Evolutionary conservation across 495 filamentous ascomycete species (phyloP).

Genomic region (Lineolata rhizophorae): DNA sequence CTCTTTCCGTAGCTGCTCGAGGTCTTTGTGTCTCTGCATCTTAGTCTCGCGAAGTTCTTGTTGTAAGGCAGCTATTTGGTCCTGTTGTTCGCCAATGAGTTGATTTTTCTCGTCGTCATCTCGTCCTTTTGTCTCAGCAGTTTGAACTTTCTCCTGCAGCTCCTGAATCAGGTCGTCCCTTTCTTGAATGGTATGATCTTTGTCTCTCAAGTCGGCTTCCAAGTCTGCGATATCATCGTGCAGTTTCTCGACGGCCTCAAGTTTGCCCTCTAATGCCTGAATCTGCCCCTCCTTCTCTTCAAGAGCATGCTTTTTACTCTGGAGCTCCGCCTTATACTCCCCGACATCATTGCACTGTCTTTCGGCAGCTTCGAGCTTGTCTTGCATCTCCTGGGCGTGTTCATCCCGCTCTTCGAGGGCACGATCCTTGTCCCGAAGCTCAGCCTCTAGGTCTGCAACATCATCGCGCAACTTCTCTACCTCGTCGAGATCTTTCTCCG

Average conservation of each 20-base stretch:
- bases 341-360: slow-evolving; percentile 3
- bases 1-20: slow-evolving; percentile 5
- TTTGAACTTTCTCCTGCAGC: slow-evolving; percentile 1
- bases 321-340: too few species aligned
- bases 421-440: slow-evolving; percentile 42
- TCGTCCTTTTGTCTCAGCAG: background rate
- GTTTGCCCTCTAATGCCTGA: slow-evolving; percentile 8
- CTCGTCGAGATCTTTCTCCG: slow-evolving; percentile 19
- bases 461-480: slow-evolving; percentile 43
- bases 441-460: slow-evolving; percentile 42
- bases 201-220: slow-evolving; percentile 40
- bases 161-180: slow-evolving; percentile 23
- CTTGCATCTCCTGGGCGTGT: slow-evolving; percentile 25
- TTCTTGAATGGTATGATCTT: slow-evolving; percentile 35
- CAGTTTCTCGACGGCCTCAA: slow-evolving; percentile 36
- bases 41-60: background rate
- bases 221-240: slow-evolving; percentile 46
- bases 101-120: too few species aligned
- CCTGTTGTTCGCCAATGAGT: too few species aligned
- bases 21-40: slow-evolving; percentile 3
- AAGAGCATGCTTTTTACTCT: too few species aligned
- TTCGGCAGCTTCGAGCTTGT: slow-evolving; percentile 26
- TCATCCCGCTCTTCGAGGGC: slow-evolving; percentile 34
- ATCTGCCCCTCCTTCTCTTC: too few species aligned
- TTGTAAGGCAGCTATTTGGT: too few species aligned